A percentile compares a stretch with the other conserved stretches of the same genome.
Conservation (phyloP, 2,329 filamentous ascomycete genomes). For the Cercospora berteroae region DNA sequence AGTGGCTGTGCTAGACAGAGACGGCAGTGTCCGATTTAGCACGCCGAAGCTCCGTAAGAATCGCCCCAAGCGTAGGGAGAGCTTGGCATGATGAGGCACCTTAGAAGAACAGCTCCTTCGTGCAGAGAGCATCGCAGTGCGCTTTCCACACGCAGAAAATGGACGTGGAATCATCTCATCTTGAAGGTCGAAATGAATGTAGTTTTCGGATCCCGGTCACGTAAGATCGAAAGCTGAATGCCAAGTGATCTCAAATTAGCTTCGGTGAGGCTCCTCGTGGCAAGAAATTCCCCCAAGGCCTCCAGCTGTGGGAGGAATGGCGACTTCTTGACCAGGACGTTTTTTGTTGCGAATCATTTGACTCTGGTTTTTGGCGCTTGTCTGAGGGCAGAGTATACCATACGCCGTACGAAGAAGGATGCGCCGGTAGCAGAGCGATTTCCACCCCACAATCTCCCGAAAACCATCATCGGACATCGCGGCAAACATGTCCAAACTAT, state of each 20-base stretch:
- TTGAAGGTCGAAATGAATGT: background rate
- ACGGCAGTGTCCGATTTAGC: background rate
- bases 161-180: background rate
- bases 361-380: background rate
- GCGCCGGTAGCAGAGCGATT: background rate
- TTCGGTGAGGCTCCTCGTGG: conserved; percentile 3
- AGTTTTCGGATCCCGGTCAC: background rate
- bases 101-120: background rate
- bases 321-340: background rate
- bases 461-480: background rate
- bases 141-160: background rate
- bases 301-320: background rate
- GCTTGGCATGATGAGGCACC: background rate
- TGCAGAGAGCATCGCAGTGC: background rate
- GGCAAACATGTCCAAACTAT: conserved; percentile 33
- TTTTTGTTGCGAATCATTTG: background rate
- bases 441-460: background rate
- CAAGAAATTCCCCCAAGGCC: background rate
- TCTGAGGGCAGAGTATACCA: background rate
- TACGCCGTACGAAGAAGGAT: background rate
- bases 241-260: conserved; percentile 11
- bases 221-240: conserved; percentile 6
- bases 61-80: background rate
- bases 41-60: background rate
- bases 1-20: conserved; percentile 1